Conservation (phyloP, 176 grass and related monocot species). For the Bonia amplexicaulis region DNA sequence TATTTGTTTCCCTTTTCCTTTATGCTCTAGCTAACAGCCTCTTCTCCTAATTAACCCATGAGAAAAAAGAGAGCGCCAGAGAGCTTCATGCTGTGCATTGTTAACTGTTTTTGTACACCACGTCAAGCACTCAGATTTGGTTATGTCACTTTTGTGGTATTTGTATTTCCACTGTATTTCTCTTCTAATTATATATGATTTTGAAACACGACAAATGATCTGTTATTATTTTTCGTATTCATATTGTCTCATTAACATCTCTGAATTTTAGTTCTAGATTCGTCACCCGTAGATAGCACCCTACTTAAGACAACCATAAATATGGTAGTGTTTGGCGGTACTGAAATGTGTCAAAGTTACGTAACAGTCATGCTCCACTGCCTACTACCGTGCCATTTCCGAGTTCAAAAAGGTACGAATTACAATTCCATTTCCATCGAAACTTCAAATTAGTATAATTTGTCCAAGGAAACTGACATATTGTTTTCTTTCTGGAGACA, state of each 20-base stretch:
- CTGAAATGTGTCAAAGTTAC: background rate
- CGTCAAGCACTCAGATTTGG: background rate
- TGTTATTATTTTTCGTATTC: too few species aligned
- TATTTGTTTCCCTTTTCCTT: background rate
- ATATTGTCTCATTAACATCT: too few species aligned
- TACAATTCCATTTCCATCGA: background rate
- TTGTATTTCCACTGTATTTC: too few species aligned
- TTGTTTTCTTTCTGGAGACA: background rate
- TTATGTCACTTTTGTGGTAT: too few species aligned
- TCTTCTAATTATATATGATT: too few species aligned
- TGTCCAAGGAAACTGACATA: too few species aligned
- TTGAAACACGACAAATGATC: too few species aligned
- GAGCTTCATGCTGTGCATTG: background rate
- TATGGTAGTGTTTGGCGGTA: background rate
- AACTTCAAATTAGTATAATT: background rate
- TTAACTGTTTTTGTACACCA: background rate
- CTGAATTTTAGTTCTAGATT: too few species aligned
- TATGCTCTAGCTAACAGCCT: too few species aligned
- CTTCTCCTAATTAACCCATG: background rate
- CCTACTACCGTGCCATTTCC: background rate
- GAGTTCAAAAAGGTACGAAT: background rate
- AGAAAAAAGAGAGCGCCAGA: background rate
- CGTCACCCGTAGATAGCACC: too few species aligned
- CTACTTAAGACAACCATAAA: background rate
- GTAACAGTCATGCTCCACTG: background rate